phyloP scores from a whole-genome alignment of 1,284 basidiomycete genomes.

The Polyporus tsugae region DNA sequence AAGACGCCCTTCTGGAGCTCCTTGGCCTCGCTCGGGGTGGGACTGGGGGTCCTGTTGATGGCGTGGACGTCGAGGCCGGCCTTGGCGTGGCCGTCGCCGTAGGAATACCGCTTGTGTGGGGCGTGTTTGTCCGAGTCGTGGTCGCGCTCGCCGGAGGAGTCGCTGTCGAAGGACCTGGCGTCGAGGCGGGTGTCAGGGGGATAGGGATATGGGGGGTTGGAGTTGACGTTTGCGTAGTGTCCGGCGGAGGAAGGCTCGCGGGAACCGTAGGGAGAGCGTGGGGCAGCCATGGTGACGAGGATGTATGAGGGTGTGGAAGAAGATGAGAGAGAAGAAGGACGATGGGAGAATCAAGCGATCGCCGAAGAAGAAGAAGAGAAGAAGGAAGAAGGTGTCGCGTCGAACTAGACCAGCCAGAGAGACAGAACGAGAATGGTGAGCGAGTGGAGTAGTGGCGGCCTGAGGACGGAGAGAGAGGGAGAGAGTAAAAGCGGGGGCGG shows the following conservation, averaged over 20 bases:
- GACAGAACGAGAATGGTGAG: background rate
- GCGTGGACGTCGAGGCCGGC: slow-evolving; percentile 34
- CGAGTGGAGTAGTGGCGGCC: slow-evolving; percentile 10
- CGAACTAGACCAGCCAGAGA: slow-evolving; percentile 26
- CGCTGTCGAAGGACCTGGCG: slow-evolving; percentile 29
- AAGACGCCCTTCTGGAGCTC: slow-evolving; percentile 49
- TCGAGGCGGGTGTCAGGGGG: slow-evolving; percentile 34
- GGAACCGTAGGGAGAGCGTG: slow-evolving; percentile 43
- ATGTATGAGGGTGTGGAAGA: background rate
- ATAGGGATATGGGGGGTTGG: slow-evolving; percentile 33
- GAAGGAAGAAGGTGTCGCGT: slow-evolving; percentile 21
- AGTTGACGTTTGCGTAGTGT: slow-evolving; percentile 29
- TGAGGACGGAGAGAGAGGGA: slow-evolving; percentile 13
- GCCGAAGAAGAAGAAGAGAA: background rate
- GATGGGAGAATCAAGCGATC: too few species aligned
- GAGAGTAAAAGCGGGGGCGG: slow-evolving; percentile 3
- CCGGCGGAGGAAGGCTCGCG: slow-evolving; percentile 28
- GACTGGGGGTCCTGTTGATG: slow-evolving; percentile 49
- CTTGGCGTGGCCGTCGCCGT: slow-evolving; percentile 9
- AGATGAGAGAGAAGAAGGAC: background rate
- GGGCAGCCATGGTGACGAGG: slow-evolving; percentile 35
- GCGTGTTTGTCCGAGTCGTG: slow-evolving; percentile 22
- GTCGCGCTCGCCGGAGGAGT: slow-evolving; percentile 22
- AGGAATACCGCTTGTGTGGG: slow-evolving; percentile 12
- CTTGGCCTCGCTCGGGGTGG: slow-evolving; percentile 49